Percentiles rank a stretch among this genome's conserved stretches.
These are phyloP conservation scores for Porphyra umbilicalis DNA, from an alignment of 31 red algal genomes.

Conservation along the genomic window DNA sequence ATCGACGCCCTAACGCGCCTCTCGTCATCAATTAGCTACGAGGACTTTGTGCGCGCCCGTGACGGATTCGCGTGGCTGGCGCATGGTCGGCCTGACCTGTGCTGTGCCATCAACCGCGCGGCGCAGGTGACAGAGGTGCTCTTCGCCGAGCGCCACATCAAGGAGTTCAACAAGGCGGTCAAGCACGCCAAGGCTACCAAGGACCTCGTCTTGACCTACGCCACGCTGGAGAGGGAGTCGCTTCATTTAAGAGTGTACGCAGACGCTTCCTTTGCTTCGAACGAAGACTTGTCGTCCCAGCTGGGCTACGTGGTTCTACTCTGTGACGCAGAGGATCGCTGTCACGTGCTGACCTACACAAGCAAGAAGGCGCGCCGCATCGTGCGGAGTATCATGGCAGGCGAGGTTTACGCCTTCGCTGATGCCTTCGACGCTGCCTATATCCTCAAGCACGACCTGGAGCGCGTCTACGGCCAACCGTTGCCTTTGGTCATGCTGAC, in stretches of 20 bases:
- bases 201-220: background rate
- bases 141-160: background rate
- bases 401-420: slow-evolving; percentile 7
- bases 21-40: no score
- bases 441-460: background rate
- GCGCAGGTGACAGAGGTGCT: slow-evolving; percentile 4
- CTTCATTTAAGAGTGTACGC: slow-evolving; percentile 2
- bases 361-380: slow-evolving; percentile 1
- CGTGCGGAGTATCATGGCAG: slow-evolving; percentile 3
- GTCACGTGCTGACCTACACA: background rate
- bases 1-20: no score
- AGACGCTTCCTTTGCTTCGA: no score
- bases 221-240: background rate
- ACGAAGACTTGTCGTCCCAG: no score
- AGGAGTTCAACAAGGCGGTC: slow-evolving; percentile 2
- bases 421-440: slow-evolving; percentile 5
- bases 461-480: background rate
- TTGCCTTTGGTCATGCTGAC: slow-evolving; percentile 22
- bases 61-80: background rate
- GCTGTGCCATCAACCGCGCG: background rate
- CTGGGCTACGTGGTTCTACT: slow-evolving; percentile 14
- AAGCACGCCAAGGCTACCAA: background rate
- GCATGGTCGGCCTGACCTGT: background rate
- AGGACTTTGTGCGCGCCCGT: no score
- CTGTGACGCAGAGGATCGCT: background rate